phyloP scores from a whole-genome alignment of 306 rosid genomes.

The Psophocarpus tetragonolobus region DNA sequence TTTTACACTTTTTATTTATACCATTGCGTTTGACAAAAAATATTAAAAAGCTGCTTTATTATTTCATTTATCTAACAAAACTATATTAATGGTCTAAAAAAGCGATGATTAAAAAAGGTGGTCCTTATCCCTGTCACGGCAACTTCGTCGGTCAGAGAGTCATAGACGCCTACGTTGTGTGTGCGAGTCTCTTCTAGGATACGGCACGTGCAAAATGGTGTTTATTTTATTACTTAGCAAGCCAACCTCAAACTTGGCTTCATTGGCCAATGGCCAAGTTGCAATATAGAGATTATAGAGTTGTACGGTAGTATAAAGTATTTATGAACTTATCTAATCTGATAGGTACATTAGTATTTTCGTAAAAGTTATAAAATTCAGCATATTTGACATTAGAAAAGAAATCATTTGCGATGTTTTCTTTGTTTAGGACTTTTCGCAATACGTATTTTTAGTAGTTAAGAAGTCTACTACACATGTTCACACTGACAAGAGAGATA shows the following conservation, averaged over 20 bases:
- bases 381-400: background rate
- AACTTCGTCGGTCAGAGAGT: slow-evolving; percentile 45
- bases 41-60: background rate
- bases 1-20: background rate
- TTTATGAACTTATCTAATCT: slow-evolving; percentile 1
- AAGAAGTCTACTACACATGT: no score
- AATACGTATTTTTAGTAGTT: no score
- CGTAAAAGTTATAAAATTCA: background rate
- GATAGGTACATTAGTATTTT: background rate
- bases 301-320: no score
- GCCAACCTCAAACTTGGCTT: slow-evolving; percentile 27
- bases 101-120: background rate
- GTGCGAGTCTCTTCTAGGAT: slow-evolving; percentile 23
- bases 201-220: slow-evolving; percentile 40
- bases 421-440: no score
- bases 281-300: background rate
- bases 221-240: background rate
- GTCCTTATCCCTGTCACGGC: slow-evolving; percentile 26
- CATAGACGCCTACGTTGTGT: slow-evolving; percentile 41
- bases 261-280: slow-evolving; percentile 25
- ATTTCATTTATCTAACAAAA: background rate
- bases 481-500: no score
- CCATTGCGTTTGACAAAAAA: background rate
- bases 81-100: background rate
- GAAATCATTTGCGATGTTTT: no score